These are phyloP conservation scores for Xylaria sp. DNA, from an alignment of 2,329 filamentous ascomycete species.

Conservation along the genomic window DNA sequence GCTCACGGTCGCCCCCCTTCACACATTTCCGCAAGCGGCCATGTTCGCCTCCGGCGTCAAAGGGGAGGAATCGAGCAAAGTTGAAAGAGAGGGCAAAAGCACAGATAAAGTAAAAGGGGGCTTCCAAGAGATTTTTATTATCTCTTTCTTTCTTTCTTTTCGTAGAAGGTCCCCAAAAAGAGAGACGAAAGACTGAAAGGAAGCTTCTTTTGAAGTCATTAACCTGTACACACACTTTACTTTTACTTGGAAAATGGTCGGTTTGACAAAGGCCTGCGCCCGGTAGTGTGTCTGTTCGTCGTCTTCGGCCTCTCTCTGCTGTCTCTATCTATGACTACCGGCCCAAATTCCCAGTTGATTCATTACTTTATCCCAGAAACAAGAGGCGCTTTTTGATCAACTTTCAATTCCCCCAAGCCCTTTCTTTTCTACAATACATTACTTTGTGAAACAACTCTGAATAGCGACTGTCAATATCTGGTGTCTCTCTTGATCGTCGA, in stretches of 20 bases:
- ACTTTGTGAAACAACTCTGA: constrained; percentile 26
- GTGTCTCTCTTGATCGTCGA: constrained; percentile 10
- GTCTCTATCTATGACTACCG: not conserved
- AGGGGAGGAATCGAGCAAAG: constrained; percentile 28
- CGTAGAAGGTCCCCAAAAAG: not conserved
- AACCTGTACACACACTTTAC: constrained; percentile 17
- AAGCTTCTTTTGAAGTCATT: constrained; percentile 35
- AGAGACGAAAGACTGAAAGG: constrained; percentile 31
- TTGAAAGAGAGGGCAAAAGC: constrained; percentile 38
- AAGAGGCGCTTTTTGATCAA: constrained; percentile 22
- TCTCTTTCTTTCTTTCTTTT: constrained; percentile 40
- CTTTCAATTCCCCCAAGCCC: constrained; percentile 19
- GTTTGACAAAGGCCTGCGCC: constrained; percentile 45
- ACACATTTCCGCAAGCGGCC: constrained; percentile 49
- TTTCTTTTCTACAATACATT: constrained; percentile 24
- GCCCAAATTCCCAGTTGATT: constrained; percentile 7
- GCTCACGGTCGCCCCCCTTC: constrained; percentile 35
- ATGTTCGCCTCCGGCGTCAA: constrained; percentile 41
- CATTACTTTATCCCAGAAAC: constrained; percentile 28
- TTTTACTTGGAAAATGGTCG: constrained; percentile 37
- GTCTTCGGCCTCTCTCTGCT: constrained; percentile 27
- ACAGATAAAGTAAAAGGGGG: constrained; percentile 47
- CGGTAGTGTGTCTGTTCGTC: constrained; percentile 35
- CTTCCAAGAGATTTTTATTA: constrained; percentile 34
- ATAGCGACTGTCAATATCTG: constrained; percentile 11